Conservation (phyloP, 2,329 filamentous ascomycete genomes). For the Dendrostoma leiphaemia region DNA sequence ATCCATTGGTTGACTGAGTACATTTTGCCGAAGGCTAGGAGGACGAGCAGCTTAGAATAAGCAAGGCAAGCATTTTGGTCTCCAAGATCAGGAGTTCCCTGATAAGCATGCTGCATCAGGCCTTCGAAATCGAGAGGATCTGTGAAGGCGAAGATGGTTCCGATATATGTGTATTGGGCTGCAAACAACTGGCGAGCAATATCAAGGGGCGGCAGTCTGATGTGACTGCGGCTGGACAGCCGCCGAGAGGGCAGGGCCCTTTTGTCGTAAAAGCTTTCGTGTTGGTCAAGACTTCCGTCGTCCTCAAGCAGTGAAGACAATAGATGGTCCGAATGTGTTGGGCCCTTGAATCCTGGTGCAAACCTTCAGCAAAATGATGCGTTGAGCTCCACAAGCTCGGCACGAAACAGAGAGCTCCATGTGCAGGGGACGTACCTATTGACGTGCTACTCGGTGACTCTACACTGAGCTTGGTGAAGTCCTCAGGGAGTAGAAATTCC, state of each 20-base stretch:
- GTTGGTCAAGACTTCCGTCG: conserved; percentile 30
- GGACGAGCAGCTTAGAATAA: conserved; percentile 50
- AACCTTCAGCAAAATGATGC: neutral
- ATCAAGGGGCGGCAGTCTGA: conserved; percentile 46
- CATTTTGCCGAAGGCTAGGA: conserved; percentile 54
- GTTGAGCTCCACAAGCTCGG: no score
- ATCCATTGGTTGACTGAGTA: conserved; percentile 58
- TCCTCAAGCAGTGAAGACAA: conserved; percentile 34
- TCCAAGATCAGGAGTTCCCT: conserved; percentile 36
- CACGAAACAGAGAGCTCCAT: no score
- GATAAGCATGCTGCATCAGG: conserved; percentile 42
- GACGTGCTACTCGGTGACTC: conserved; percentile 23
- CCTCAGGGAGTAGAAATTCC: conserved; percentile 31
- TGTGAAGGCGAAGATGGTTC: conserved; percentile 55
- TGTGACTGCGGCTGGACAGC: conserved; percentile 22
- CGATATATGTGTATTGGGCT: conserved; percentile 54
- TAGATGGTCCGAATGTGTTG: conserved; percentile 37
- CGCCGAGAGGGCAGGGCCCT: conserved; percentile 32
- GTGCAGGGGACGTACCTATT: no score
- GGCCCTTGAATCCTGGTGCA: conserved; percentile 32
- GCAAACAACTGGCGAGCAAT: conserved; percentile 49
- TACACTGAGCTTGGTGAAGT: conserved; percentile 34
- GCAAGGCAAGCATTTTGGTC: conserved; percentile 46
- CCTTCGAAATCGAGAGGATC: conserved; percentile 45
- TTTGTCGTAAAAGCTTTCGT: conserved; percentile 33